These are phyloP conservation scores for Peribolospora baueri DNA, from an alignment of 768 basidiomycete genomes.

Conservation along the genomic window DNA sequence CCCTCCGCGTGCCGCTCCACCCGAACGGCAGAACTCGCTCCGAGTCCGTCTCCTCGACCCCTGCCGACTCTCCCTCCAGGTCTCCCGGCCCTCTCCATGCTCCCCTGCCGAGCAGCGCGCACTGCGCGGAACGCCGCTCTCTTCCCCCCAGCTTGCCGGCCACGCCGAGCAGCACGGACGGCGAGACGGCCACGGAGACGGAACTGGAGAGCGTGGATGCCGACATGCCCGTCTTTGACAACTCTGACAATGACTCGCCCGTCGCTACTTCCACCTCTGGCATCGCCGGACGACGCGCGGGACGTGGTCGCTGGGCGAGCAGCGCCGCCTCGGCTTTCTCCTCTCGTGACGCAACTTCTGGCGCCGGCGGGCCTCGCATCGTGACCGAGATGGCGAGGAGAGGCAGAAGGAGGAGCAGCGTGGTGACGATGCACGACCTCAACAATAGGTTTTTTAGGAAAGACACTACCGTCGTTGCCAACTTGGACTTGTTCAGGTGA, in stretches of 20 bases:
- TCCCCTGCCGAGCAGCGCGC: too few relatives aligned
- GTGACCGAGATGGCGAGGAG: background rate
- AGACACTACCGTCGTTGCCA: constrained; percentile 54
- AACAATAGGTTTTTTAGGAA: constrained; percentile 71
- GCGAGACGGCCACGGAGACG: constrained; percentile 32
- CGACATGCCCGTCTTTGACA: background rate
- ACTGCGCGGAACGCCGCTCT: background rate
- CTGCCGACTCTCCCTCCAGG: too few relatives aligned
- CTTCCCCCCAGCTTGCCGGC: background rate
- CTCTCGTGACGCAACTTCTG: too few relatives aligned
- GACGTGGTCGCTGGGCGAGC: too few relatives aligned
- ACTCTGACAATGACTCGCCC: background rate
- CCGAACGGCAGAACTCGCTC: too few relatives aligned
- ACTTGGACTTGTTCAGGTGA: constrained; percentile 65
- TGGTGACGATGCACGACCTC: constrained; percentile 58
- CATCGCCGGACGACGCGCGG: too few relatives aligned
- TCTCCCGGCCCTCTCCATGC: too few relatives aligned
- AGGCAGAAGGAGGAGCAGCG: background rate
- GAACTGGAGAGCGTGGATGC: constrained; percentile 34
- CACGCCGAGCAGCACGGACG: background rate
- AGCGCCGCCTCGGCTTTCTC: too few relatives aligned
- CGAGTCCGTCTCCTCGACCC: too few relatives aligned
- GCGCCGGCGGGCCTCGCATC: too few relatives aligned
- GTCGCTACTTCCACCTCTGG: too few relatives aligned
- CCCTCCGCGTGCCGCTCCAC: constrained; percentile 40